These are phyloP conservation scores for Earliella scabrosa DNA, from an alignment of 1,284 basidiomycete species.

Conservation along the genomic window DNA sequence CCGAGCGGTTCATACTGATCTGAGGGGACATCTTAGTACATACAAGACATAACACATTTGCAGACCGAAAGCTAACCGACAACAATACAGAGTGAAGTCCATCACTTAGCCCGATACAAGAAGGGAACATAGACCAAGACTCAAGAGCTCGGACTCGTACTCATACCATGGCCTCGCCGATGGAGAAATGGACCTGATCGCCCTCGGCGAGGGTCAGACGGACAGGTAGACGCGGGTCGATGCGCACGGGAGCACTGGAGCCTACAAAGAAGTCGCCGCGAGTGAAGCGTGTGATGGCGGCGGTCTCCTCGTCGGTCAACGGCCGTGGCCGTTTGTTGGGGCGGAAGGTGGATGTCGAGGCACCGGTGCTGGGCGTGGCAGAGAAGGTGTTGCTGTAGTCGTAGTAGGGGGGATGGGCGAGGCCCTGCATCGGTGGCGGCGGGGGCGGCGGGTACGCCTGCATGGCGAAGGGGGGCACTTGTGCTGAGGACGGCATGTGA, in stretches of 20 bases:
- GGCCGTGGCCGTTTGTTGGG: conserved; percentile 74
- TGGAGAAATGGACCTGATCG: conserved; percentile 78
- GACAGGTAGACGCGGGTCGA: conserved; percentile 77
- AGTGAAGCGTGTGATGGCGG: conserved; percentile 76
- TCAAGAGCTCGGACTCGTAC: conserved; percentile 1
- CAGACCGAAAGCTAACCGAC: conserved; percentile 18
- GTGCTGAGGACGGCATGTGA: conserved; percentile 10
- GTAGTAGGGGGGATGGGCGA: conserved; percentile 73
- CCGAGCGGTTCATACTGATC: too few relatives aligned
- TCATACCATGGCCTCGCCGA: conserved; percentile 61
- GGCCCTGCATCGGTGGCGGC: conserved; percentile 40
- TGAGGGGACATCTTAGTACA: conserved; percentile 9
- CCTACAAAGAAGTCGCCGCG: conserved; percentile 81
- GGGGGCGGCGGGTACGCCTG: conserved; percentile 31
- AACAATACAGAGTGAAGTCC: conserved; percentile 25
- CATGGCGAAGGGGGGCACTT: conserved; percentile 25
- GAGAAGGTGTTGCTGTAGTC: conserved; percentile 68
- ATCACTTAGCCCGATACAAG: conserved; percentile 7
- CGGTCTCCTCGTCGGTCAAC: conserved; percentile 78
- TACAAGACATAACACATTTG: conserved; percentile 12
- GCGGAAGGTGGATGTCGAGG: conserved; percentile 73
- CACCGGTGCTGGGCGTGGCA: conserved; percentile 37
- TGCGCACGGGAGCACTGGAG: conserved; percentile 74
- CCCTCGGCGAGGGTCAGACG: conserved; percentile 77
- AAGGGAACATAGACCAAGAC: not conserved